These are phyloP conservation scores for Selenicereus undatus DNA, from an alignment of 148 eudicot species.

Conservation along the genomic window DNA sequence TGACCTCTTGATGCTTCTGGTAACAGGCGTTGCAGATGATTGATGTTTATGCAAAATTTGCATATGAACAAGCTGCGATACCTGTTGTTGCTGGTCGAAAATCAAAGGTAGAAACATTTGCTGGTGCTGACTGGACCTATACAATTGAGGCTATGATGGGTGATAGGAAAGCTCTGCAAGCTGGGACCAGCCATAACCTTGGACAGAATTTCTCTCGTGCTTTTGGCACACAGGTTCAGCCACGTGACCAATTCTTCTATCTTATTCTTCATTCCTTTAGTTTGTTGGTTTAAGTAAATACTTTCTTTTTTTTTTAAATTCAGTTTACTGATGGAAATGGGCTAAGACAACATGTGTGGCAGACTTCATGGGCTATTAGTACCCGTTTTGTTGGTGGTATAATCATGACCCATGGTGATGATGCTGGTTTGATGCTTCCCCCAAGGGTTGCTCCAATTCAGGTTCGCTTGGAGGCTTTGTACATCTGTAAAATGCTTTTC, in stretches of 20 bases:
- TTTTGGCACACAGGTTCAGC: conserved; percentile 81
- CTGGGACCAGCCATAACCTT: conserved; percentile 99
- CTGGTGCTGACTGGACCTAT: conserved; percentile 90
- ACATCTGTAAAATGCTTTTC: not conserved
- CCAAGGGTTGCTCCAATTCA: conserved; percentile 93
- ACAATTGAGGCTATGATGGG: conserved; percentile 99
- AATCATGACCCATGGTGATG: conserved; percentile 99
- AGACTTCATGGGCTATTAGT: conserved; percentile 99
- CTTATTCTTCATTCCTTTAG: not conserved
- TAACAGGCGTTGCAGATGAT: conserved; percentile 97
- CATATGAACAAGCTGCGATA: conserved; percentile 94
- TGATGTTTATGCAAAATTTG: conserved; percentile 80
- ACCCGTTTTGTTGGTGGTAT: conserved; percentile 98
- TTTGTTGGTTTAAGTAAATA: conserved; percentile 1
- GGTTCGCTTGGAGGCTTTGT: conserved; percentile 39
- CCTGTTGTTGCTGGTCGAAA: conserved; percentile 97
- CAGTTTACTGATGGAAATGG: conserved; percentile 97
- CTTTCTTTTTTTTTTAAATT: conserved; percentile 5
- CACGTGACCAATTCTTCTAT: not conserved
- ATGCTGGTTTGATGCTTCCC: conserved; percentile 92
- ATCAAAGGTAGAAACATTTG: conserved; percentile 93
- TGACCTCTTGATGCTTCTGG: conserved; percentile 31
- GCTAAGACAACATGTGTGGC: conserved; percentile 91
- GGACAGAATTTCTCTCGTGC: conserved; percentile 98
- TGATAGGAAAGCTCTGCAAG: conserved; percentile 96